Conservation (phyloP, 2,329 filamentous ascomycete species). For the Taxawa tesnikishii region DNA sequence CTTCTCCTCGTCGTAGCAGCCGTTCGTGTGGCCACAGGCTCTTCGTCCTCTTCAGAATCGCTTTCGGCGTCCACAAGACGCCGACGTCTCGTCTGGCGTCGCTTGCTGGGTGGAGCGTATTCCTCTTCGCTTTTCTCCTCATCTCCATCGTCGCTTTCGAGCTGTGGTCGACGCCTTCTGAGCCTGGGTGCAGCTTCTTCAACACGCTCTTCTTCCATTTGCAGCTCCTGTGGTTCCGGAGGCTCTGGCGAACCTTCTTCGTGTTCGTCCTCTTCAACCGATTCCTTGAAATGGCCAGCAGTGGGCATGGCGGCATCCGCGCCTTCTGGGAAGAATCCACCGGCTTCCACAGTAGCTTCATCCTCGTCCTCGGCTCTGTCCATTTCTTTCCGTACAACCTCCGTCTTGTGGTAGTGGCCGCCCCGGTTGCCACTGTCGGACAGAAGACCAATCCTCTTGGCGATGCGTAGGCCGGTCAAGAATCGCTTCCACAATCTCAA, state of each 20-base stretch:
- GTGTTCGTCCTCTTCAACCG: neutral
- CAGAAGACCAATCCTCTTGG: conserved; percentile 56
- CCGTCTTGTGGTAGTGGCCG: no score
- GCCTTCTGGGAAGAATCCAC: conserved; percentile 33
- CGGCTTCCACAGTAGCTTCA: conserved; percentile 11
- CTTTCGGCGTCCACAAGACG: conserved; percentile 1
- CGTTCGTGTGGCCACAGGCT: neutral
- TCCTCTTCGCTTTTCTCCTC: conserved; percentile 5
- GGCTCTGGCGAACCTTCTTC: neutral
- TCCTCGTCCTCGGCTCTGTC: conserved; percentile 10
- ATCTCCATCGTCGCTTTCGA: conserved; percentile 5
- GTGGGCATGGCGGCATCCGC: conserved; percentile 28
- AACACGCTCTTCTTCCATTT: conserved; percentile 5
- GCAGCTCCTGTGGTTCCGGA: conserved; percentile 7
- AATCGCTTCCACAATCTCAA: conserved; percentile 48
- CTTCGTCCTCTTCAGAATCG: neutral
- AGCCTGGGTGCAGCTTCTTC: conserved; percentile 6
- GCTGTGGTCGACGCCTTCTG: conserved; percentile 1
- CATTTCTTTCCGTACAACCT: no score
- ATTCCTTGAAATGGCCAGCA: conserved; percentile 9
- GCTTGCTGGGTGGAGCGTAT: neutral
- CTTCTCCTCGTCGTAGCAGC: no score
- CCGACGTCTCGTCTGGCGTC: neutral
- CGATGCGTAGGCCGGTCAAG: conserved; percentile 52
- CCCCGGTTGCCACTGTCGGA: no score